Conservation (phyloP, 441 rosid species). For the Pelargonium cotyledonis region DNA sequence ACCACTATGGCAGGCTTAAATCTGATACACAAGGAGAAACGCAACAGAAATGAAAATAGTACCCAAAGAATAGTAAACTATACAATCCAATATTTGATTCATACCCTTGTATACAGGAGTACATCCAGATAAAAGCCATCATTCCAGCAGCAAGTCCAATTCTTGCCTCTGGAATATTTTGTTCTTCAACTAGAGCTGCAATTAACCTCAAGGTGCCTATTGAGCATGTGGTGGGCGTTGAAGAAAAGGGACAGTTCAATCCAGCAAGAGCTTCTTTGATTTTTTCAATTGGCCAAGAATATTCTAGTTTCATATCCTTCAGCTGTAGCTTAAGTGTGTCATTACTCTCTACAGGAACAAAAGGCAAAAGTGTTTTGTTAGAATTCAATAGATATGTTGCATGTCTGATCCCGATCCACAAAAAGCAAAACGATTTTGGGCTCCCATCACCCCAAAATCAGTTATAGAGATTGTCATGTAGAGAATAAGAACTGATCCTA, state of each 20-base stretch:
- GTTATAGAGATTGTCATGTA: too few relatives aligned
- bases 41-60: slow-evolving; percentile 16
- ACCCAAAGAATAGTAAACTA: slow-evolving; percentile 1
- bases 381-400: neutral
- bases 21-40: slow-evolving; percentile 29
- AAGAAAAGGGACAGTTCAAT: slow-evolving; percentile 32
- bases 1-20: slow-evolving; percentile 60
- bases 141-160: slow-evolving; percentile 63
- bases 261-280: slow-evolving; percentile 48
- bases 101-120: slow-evolving; percentile 77
- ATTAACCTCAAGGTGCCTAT: slow-evolving; percentile 38
- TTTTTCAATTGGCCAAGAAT: slow-evolving; percentile 59
- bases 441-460: neutral
- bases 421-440: neutral
- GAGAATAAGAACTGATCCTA: too few relatives aligned
- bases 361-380: slow-evolving; percentile 7
- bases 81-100: slow-evolving; percentile 14
- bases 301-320: slow-evolving; percentile 50
- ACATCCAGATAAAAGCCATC: slow-evolving; percentile 77
- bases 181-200: slow-evolving; percentile 53
- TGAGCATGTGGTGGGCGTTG: slow-evolving; percentile 51
- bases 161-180: slow-evolving; percentile 60
- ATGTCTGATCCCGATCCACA: neutral
- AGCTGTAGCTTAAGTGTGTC: slow-evolving; percentile 51
- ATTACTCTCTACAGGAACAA: slow-evolving; percentile 31